Conservation (phyloP, 1,284 basidiomycete species). For the Phellopilus nigrolimitatus region DNA sequence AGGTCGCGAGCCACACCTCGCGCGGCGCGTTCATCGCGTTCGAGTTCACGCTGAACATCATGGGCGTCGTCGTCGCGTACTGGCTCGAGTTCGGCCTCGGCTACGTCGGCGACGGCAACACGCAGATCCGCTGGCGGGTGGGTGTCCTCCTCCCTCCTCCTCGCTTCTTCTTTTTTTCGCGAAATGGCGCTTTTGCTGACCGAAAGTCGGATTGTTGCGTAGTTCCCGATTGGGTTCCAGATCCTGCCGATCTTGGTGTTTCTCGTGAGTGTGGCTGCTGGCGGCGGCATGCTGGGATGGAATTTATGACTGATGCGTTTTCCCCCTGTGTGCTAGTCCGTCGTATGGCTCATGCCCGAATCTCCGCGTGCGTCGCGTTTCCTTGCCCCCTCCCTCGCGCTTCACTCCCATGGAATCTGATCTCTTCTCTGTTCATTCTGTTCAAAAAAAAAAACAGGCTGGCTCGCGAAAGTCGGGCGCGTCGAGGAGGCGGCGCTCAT, state of each 20-base stretch:
- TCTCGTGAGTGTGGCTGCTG: slow-evolving; percentile 36
- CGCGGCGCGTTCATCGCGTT: slow-evolving; percentile 36
- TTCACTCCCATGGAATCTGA: neutral
- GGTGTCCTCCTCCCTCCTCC: slow-evolving; percentile 3
- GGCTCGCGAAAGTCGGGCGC: slow-evolving; percentile 49
- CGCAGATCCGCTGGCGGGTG: slow-evolving; percentile 41
- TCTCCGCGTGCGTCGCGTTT: slow-evolving; percentile 37
- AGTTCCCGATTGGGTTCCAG: slow-evolving; percentile 47
- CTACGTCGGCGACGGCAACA: slow-evolving; percentile 42
- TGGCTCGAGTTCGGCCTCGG: slow-evolving; percentile 51
- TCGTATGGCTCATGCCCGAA: slow-evolving; percentile 40
- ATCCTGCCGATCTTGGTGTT: slow-evolving; percentile 42
- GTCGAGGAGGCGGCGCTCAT: slow-evolving; percentile 41
- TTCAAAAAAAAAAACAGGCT: no score
- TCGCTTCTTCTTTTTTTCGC: neutral
- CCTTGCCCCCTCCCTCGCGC: neutral
- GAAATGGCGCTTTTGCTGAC: no score
- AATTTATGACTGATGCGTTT: no score
- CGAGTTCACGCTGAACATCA: slow-evolving; percentile 41
- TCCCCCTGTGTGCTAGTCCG: slow-evolving; percentile 4
- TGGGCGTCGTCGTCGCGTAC: slow-evolving; percentile 50
- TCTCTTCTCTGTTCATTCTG: neutral
- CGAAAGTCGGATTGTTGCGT: slow-evolving; percentile 24
- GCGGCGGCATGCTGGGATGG: neutral
- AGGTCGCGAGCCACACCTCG: slow-evolving; percentile 41